phyloP scores from a whole-genome alignment of 2,329 filamentous ascomycete species.

The Pseudocercospora cruenta region DNA sequence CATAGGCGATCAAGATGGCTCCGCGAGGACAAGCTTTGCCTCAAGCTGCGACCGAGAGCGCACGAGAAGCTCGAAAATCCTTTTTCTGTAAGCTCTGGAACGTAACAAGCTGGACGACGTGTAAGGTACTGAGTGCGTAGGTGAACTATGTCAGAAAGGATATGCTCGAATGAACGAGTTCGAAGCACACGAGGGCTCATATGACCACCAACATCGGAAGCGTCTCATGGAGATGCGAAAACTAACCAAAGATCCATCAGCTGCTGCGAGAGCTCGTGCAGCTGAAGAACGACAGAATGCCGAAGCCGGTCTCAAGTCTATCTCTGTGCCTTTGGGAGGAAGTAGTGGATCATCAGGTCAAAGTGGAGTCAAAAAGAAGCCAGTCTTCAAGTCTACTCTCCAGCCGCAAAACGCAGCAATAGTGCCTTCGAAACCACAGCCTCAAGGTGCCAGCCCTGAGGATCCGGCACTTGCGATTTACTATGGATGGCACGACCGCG shows the following conservation, averaged over 20 bases:
- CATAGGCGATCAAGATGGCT: not conserved
- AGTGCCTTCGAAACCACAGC: not conserved
- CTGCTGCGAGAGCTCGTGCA: constrained; percentile 66
- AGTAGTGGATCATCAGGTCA: not conserved
- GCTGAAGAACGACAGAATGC: constrained; percentile 62
- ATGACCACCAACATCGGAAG: constrained; percentile 91
- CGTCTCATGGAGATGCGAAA: constrained; percentile 86
- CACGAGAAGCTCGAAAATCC: constrained; percentile 74
- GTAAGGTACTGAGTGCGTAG: constrained; percentile 34
- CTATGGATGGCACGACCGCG: constrained; percentile 2
- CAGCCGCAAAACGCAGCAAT: constrained; percentile 16
- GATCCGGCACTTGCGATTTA: not conserved
- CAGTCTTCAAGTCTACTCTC: constrained; percentile 37
- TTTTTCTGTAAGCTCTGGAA: constrained; percentile 66
- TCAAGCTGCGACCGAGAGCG: constrained; percentile 58
- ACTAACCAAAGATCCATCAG: constrained; percentile 72
- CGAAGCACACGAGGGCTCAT: constrained; percentile 89
- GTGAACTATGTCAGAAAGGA: constrained; percentile 86
- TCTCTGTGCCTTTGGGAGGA: constrained; percentile 41
- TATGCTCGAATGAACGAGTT: constrained; percentile 96
- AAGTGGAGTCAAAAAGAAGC: constrained; percentile 33
- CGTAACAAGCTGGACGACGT: not conserved
- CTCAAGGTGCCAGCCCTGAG: not conserved
- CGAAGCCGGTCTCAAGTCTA: constrained; percentile 63
- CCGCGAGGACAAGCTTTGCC: constrained; percentile 35